phyloP scores from a whole-genome alignment of 805 yeast species.

The Metschnikowia arizonensis region DNA sequence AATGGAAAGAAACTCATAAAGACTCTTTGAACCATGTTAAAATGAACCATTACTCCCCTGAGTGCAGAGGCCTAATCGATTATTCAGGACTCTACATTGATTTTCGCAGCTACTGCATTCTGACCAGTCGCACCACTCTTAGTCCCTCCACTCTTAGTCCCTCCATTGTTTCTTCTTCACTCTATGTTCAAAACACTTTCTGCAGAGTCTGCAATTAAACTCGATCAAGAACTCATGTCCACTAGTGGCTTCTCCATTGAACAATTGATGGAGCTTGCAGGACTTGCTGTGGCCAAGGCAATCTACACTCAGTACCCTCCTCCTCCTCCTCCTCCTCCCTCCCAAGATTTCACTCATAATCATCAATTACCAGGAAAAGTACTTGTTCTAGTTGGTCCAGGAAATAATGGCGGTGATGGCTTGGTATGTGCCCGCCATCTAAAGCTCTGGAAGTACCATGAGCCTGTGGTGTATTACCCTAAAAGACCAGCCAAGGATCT shows the following conservation, averaged over 20 bases:
- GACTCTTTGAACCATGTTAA: too few relatives aligned
- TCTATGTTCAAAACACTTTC: slow-evolving; percentile 28
- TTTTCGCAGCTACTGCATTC: too few relatives aligned
- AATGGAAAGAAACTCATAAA: too few relatives aligned
- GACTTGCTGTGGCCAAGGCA: slow-evolving; percentile 89
- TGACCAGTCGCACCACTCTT: too few relatives aligned
- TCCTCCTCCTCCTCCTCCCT: too few relatives aligned
- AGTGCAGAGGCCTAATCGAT: too few relatives aligned
- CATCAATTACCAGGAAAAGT: slow-evolving; percentile 37
- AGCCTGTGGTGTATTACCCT: slow-evolving; percentile 78
- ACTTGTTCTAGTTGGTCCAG: slow-evolving; percentile 85
- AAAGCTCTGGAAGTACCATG: slow-evolving; percentile 65
- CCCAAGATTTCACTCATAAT: too few relatives aligned
- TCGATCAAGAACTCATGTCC: slow-evolving; percentile 87
- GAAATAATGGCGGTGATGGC: slow-evolving; percentile 97
- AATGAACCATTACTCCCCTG: too few relatives aligned
- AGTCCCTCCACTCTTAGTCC: too few relatives aligned
- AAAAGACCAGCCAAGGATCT: slow-evolving; percentile 53
- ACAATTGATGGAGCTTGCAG: slow-evolving; percentile 95
- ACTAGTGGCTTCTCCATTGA: slow-evolving; percentile 76
- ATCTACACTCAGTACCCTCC: slow-evolving; percentile 67
- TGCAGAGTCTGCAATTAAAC: slow-evolving; percentile 59
- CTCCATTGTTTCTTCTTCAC: too few relatives aligned
- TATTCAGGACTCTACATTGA: too few relatives aligned
- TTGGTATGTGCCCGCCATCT: slow-evolving; percentile 92